Base-by-base conservation (phyloP, 2,329 filamentous ascomycete genomes). In the Pseudogymnoascus sp. region DNA sequence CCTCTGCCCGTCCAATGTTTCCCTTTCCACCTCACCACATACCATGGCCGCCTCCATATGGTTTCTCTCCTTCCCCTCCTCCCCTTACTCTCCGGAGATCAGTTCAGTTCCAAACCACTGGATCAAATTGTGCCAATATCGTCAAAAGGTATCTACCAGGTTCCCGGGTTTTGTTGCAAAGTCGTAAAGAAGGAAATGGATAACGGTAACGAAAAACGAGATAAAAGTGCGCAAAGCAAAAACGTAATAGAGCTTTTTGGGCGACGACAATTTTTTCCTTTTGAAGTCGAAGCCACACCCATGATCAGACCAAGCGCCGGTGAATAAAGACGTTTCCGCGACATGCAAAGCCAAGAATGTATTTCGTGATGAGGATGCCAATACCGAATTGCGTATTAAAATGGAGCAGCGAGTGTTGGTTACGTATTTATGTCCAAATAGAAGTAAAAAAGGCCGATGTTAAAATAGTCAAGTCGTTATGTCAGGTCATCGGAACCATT, bases 401-500 rank as follows among this genome's bases (percentile, higher is more conserved):
- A 60, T 66, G 66, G 63, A 65, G 65, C 66, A 62, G 65, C 39
- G 61, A 62, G 45, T 36, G 39, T 62, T 45, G 61, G 45, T 47
- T 39, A 57, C 47, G 47, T 34, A 65, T 64, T 65, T 71, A 65
- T 71, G 70, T 73, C 68, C 70, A 73, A 72, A 67, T 69, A 68
- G 67, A 70, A 68, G 65, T 68, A 71, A 66, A 65, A 62, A 69
- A 64, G 68, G 62, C 51, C 70, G 70, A 74, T 72, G 72, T 69
- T 63, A 68, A 66, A 62, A 21, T 67, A 70, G 63, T 61, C 54
- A 59, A 45, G 61, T 47, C 64, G 64, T 64, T 64, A 68, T 68
- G 68, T 72, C 69, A 73, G 71, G 68, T 72, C 71, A 73, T 71
- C 71, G 70, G 66, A 67, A 64, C 66, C 72, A 71, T 72, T 68